Evolutionary conservation across 768 basidiomycete genomes (phyloP).

Genomic region (Basidioascus undulatus): DNA sequence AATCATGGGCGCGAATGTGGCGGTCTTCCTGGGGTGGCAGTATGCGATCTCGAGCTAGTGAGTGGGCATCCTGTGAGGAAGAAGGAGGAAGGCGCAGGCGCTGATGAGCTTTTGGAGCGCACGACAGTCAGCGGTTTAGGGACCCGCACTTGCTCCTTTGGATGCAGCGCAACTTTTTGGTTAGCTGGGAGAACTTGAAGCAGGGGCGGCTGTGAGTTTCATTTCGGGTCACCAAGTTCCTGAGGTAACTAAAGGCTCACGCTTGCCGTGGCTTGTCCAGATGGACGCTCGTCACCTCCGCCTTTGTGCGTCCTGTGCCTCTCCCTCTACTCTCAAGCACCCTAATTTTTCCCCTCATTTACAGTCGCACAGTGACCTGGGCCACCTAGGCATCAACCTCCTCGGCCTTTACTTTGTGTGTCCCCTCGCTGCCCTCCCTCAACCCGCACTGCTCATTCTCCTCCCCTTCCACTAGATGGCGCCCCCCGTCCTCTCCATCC

Average conservation of each 20-base stretch:
- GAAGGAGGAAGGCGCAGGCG: no score
- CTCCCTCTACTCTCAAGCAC: no score
- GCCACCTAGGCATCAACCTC: constrained; percentile 4
- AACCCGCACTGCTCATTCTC: constrained; percentile 33
- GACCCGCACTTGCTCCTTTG: constrained; percentile 22
- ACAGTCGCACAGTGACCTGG: constrained; percentile 21
- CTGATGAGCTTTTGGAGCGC: no score
- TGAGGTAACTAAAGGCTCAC: no score
- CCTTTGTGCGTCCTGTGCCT: no score
- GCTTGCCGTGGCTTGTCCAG: constrained; percentile 21
- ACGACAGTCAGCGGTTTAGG: constrained; percentile 10
- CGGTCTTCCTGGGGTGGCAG: constrained; percentile 3
- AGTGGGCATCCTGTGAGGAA: no score
- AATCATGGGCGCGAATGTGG: no score
- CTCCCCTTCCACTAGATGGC: constrained; percentile 56
- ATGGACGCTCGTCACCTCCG: constrained; percentile 46
- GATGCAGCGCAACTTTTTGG: constrained; percentile 41
- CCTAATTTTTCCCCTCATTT: no score
- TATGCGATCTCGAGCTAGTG: constrained; percentile 3
- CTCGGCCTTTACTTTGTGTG: neutral
- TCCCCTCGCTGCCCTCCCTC: constrained; percentile 12
- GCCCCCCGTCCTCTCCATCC: constrained; percentile 31
- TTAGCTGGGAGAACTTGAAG: constrained; percentile 33
- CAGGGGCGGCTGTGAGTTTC: constrained; percentile 36
- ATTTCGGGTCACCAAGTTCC: no score